Base-by-base conservation (phyloP, 371 early-diverging fungal species). In the Conidiobolus incongruus region DNA sequence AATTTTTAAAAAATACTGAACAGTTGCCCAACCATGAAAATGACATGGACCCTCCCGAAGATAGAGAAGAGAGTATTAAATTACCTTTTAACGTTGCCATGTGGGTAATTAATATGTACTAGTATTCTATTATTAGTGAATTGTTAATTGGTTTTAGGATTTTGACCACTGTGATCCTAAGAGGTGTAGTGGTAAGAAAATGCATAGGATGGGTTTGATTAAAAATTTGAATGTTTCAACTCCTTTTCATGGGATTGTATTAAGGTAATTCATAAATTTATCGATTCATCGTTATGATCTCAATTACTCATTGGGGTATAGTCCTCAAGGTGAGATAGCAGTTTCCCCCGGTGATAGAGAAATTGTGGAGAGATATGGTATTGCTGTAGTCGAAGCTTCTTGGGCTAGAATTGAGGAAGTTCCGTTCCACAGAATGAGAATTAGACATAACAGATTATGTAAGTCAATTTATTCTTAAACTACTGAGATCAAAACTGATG, bases 81-180 rank as follows among this genome's bases (percentile, higher is more conserved):
- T n/a, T n/a, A n/a, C n/a, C n/a, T n/a, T n/a, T n/a, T n/a, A n/a
- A n/a, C n/a, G n/a, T n/a, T n/a, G n/a, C n/a, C n/a, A n/a, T n/a
- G n/a, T n/a, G n/a, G n/a, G n/a, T n/a, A n/a, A n/a, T n/a, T n/a
- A n/a, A n/a, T n/a, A n/a, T n/a, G n/a, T n/a, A n/a, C n/a, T n/a
- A n/a, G n/a, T n/a, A n/a, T n/a, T n/a, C n/a, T n/a, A n/a, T n/a
- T n/a, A n/a, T n/a, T n/a, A n/a, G n/a, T n/a, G n/a, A n/a, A n/a
- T n/a, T n/a, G n/a, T n/a, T n/a, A n/a, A n/a, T n/a, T n/a, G n/a
- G n/a, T n/a, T n/a, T 20, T 43, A 64, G 82, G 98, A 99, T 61
- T 98, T 98, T 64, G 88, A 85, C 44, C 98, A 99, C 53, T 98
- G 99, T 62, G 98, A 98, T 62, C 95, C 96, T 2, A 94, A 95